A percentile compares a stretch with the other conserved stretches of the same genome.
Conservation (phyloP, 1,284 basidiomycete genomes). For the Calocybe gambosa region DNA sequence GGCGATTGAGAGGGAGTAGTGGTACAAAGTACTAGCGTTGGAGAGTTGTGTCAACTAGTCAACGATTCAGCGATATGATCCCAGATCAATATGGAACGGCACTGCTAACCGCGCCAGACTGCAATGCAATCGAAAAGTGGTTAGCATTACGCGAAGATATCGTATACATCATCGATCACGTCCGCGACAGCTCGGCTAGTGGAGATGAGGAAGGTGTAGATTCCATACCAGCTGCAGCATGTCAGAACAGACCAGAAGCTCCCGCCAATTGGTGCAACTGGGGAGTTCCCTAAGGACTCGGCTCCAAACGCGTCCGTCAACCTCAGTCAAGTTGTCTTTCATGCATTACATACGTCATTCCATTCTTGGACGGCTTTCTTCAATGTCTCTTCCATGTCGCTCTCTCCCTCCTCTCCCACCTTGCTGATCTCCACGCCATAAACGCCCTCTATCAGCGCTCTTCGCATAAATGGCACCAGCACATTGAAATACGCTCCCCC, state of each 20-base stretch:
- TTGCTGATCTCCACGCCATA: constrained; percentile 40
- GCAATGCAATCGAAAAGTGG: no score
- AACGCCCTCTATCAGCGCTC: constrained; percentile 68
- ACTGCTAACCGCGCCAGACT: no score
- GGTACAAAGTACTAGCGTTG: no score
- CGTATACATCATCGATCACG: no score
- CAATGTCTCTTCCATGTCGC: constrained; percentile 5
- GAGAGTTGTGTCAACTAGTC: not conserved
- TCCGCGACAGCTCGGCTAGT: no score
- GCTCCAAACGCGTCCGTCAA: not conserved
- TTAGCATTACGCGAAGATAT: no score
- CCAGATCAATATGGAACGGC: no score
- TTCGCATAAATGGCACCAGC: constrained; percentile 62
- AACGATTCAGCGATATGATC: not conserved
- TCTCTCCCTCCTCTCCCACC: constrained; percentile 7
- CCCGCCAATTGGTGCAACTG: no score
- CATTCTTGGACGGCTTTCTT: constrained; percentile 2
- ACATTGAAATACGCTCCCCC: constrained; percentile 54
- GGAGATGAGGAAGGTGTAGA: no score
- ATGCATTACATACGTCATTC: constrained; percentile 4
- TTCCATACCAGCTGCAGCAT: no score
- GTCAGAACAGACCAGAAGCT: no score
- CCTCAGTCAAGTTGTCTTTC: not conserved
- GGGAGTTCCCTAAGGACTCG: not conserved
- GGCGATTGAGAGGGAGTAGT: no score